A percentile compares a stretch with the other conserved stretches of the same genome.
Conservation (phyloP, 164 flowering plant species). For the Tetrastigma voinierianum region DNA sequence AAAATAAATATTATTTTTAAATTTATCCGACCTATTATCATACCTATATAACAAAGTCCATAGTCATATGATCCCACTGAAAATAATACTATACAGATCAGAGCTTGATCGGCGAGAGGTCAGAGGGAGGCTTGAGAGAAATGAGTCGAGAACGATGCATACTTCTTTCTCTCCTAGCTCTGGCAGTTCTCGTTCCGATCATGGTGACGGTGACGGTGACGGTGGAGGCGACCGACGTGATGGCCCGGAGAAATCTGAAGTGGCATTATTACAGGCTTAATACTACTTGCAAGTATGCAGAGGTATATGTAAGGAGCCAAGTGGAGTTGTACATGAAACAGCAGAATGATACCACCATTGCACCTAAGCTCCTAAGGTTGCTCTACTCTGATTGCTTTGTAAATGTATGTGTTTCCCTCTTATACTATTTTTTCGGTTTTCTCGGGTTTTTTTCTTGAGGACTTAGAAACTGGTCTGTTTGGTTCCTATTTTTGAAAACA, state of each 20-base stretch:
- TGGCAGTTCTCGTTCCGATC: conserved; percentile 13
- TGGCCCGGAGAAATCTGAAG: conserved; percentile 27
- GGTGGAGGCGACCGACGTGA: conserved; percentile 22
- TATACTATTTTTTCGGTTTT: neutral
- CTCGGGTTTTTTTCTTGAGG: neutral
- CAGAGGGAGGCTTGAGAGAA: neutral
- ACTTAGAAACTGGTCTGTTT: too few species aligned
- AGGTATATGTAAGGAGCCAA: conserved; percentile 48
- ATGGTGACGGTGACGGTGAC: neutral
- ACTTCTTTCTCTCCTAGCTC: conserved; percentile 1
- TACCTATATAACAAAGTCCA: neutral
- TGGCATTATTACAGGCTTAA: conserved; percentile 54
- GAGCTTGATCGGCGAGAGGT: neutral
- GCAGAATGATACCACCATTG: conserved; percentile 33
- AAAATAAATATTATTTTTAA: neutral
- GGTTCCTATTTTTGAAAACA: too few species aligned
- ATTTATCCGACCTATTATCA: neutral
- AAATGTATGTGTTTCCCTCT: conserved; percentile 31
- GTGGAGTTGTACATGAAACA: conserved; percentile 32
- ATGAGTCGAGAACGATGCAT: conserved; percentile 3
- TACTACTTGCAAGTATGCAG: conserved; percentile 43
- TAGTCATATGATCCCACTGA: too few species aligned
- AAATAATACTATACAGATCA: neutral
- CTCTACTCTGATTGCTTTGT: conserved; percentile 73
- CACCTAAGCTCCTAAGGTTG: conserved; percentile 59